Evolutionary conservation across 2,329 filamentous ascomycete genomes (phyloP), one percentile per base, ranked within the genome.

Genomic region (Colletotrichum siamense): DNA sequence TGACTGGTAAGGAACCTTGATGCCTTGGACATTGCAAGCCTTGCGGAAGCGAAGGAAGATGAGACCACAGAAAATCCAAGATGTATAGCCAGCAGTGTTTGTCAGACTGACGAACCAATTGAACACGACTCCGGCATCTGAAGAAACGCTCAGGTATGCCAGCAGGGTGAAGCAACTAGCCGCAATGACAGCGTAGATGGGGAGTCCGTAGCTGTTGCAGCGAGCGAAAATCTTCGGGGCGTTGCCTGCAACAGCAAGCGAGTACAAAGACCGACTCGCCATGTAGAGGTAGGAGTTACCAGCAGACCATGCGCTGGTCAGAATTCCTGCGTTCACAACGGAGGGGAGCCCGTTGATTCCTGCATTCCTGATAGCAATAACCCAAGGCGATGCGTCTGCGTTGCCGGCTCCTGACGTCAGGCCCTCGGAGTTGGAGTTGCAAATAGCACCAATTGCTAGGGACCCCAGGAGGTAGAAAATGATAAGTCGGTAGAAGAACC

Each of bases 101-200:
- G 87, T 90, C 34, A 91, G 82, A 79, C 89, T 90, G 78, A 91
- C 87, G 79, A 92, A 90, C 90, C 90, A 92, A 79, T 89, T 90
- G 82, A 92, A 92, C 18, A 95, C 93, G 34, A 91, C 88, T 2
- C 91, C 87, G 1, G 91, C 89, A 69, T 86, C 83, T 79, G 89
- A 90, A 30, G 88, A 91, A 59, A 94, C 87, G 80, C 93, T 92
- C 7, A 68, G 18, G 81, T 94, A 95, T 15, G 90, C 89, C 24
- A 95, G 85, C 16, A 93, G 86, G 8, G 91, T 88, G 74, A 95
- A 90, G 3, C 88, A 80, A 75, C 93, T 87, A 1, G 91, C 89
- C 30, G 91, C 83, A 9, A 82, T 6, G 85, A 89, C 63, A 6
- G 63, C 52, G n/a, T 68, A 73, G 49, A 69, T 73, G 3, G 70